phyloP scores from a whole-genome alignment of 306 rosid genomes.

The Pueraria montana region DNA sequence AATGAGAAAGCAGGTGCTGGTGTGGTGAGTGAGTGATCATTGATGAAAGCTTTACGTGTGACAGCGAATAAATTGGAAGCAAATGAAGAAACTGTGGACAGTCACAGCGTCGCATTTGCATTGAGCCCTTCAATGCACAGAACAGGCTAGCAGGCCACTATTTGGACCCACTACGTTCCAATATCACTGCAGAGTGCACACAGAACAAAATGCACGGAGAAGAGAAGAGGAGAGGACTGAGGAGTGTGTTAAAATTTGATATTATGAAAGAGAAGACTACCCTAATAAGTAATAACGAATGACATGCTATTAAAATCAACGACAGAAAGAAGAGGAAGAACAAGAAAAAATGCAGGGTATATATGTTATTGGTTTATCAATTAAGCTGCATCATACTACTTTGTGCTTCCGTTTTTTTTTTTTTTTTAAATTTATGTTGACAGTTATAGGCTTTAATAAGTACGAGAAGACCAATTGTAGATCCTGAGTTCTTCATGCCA shows the following conservation, averaged over 20 bases:
- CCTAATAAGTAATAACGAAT: too few relatives aligned
- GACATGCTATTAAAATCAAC: too few relatives aligned
- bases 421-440: too few relatives aligned
- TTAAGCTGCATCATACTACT: too few relatives aligned
- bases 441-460: not conserved
- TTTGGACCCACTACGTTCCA: not conserved
- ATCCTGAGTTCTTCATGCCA: not conserved
- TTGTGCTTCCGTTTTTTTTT: too few relatives aligned
- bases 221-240: not conserved
- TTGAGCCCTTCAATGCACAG: conserved; percentile 27
- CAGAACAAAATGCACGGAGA: not conserved
- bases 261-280: not conserved
- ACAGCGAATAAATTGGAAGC: not conserved
- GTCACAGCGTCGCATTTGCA: not conserved
- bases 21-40: not conserved
- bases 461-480: too few relatives aligned
- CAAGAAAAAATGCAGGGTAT: too few relatives aligned
- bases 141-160: not conserved
- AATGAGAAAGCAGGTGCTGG: not conserved
- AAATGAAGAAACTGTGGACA: not conserved
- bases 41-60: not conserved
- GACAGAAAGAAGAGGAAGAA: too few relatives aligned
- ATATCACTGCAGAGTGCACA: conserved; percentile 5
- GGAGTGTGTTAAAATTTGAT: not conserved
- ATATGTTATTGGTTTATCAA: too few relatives aligned